phyloP scores from a whole-genome alignment of 352 stramenopile genomes.

The Pythium apleroticum region DNA sequence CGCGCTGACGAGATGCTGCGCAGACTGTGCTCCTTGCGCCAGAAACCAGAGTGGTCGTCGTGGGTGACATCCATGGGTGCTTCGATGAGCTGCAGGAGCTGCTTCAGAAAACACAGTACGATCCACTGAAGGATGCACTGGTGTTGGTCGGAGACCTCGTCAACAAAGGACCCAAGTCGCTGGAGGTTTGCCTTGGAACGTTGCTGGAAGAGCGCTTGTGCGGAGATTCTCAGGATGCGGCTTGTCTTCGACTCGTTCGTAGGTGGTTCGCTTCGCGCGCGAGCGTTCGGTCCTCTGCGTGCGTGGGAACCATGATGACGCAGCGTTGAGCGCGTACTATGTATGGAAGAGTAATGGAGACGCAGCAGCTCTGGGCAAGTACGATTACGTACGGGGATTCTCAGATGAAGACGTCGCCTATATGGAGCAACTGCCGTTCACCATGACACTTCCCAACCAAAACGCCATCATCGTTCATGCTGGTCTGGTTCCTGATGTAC shows the following conservation, averaged over 20 bases:
- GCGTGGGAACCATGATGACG: slow-evolving; percentile 83
- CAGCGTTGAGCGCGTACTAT: slow-evolving; percentile 61
- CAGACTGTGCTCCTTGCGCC: slow-evolving; percentile 16
- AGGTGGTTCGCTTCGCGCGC: slow-evolving; percentile 77
- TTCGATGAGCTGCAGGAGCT: slow-evolving; percentile 79
- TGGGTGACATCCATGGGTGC: slow-evolving; percentile 93
- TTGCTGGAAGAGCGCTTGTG: not conserved
- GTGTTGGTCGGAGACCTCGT: slow-evolving; percentile 92
- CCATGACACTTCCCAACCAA: slow-evolving; percentile 59
- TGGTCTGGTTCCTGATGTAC: slow-evolving; percentile 56
- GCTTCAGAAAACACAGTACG: slow-evolving; percentile 45
- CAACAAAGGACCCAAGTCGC: slow-evolving; percentile 90
- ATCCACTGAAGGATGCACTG: slow-evolving; percentile 60
- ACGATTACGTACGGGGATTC: slow-evolving; percentile 70
- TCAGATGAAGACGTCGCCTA: slow-evolving; percentile 57
- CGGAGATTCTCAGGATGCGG: not conserved
- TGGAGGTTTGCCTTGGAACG: slow-evolving; percentile 31
- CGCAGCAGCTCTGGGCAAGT: slow-evolving; percentile 32
- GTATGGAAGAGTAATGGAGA: slow-evolving; percentile 30
- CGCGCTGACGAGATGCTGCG: not conserved
- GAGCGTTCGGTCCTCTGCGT: slow-evolving; percentile 55
- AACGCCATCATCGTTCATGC: slow-evolving; percentile 71
- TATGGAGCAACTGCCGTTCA: slow-evolving; percentile 78
- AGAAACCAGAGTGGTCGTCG: slow-evolving; percentile 61
- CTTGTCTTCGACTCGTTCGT: not conserved